Evolutionary conservation across 2,329 filamentous ascomycete genomes (phyloP).

Genomic region (Apiospora rasikravindrae): DNA sequence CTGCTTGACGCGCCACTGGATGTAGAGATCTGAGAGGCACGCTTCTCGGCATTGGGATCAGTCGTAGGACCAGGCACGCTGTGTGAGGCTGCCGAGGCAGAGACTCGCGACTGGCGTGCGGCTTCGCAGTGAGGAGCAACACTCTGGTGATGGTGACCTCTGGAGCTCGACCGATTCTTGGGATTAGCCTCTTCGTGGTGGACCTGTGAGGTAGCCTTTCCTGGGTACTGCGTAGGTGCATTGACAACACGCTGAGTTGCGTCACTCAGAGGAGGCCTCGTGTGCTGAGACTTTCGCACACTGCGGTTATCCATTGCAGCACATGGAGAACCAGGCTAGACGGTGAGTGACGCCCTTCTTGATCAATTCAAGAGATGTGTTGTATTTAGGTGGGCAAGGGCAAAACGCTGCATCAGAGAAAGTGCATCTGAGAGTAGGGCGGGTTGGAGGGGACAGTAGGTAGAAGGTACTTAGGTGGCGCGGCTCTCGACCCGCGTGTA

Average conservation of each 20-base stretch:
- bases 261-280: slow-evolving; percentile 37
- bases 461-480: slow-evolving; percentile 4
- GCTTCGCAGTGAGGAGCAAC: neutral
- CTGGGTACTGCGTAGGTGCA: slow-evolving; percentile 28
- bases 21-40: slow-evolving; percentile 35
- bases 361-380: neutral
- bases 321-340: slow-evolving; percentile 20
- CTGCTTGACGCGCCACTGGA: slow-evolving; percentile 40
- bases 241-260: slow-evolving; percentile 37
- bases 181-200: slow-evolving; percentile 28
- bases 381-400: neutral
- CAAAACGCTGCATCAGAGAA: slow-evolving; percentile 9
- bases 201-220: slow-evolving; percentile 14
- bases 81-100: slow-evolving; percentile 19
- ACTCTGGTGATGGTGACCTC: neutral
- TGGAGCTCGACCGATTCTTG: slow-evolving; percentile 28
- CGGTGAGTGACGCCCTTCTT: slow-evolving; percentile 7
- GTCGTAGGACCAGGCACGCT: slow-evolving; percentile 23
- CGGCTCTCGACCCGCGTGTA: neutral
- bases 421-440: neutral
- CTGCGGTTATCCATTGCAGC: slow-evolving; percentile 33
- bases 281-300: slow-evolving; percentile 25
- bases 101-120: neutral
- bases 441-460: neutral
- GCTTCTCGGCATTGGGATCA: slow-evolving; percentile 28